Percentiles rank a stretch among this genome's conserved stretches.
phyloP scores from a whole-genome alignment of 108 stramenopile genomes.

The Nannochloropsis salina region DNA sequence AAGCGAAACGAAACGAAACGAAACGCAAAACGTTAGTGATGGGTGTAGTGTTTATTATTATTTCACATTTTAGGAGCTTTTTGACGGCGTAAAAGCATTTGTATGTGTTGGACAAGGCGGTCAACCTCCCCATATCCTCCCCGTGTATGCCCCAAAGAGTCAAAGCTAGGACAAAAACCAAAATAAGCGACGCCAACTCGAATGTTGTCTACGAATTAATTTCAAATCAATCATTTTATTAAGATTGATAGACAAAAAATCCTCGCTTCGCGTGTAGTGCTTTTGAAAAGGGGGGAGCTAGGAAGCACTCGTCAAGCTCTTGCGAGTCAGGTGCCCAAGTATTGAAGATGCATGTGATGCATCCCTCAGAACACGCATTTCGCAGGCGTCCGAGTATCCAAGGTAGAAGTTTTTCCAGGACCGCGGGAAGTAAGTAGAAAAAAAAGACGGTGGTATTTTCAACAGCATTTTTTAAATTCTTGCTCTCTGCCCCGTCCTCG shows the following conservation, averaged over 20 bases:
- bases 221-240: neutral
- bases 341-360: constrained; percentile 13
- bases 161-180: too few relatives aligned
- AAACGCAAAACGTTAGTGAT: too few relatives aligned
- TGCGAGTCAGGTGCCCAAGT: constrained; percentile 2
- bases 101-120: too few relatives aligned
- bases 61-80: too few relatives aligned
- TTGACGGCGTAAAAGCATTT: too few relatives aligned
- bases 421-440: neutral
- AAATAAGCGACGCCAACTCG: too few relatives aligned
- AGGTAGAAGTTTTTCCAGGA: neutral
- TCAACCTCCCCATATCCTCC: too few relatives aligned
- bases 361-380: neutral
- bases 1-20: too few relatives aligned
- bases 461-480: neutral
- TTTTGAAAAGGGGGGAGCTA: neutral
- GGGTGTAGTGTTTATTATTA: too few relatives aligned
- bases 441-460: neutral
- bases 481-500: too few relatives aligned
- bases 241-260: constrained; percentile 13
- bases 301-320: neutral
- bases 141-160: too few relatives aligned
- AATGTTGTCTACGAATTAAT: too few relatives aligned
- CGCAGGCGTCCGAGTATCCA: neutral
- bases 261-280: neutral